Conservation (phyloP, 108 stramenopile species). For the Fragilariopsis cylindrus region DNA sequence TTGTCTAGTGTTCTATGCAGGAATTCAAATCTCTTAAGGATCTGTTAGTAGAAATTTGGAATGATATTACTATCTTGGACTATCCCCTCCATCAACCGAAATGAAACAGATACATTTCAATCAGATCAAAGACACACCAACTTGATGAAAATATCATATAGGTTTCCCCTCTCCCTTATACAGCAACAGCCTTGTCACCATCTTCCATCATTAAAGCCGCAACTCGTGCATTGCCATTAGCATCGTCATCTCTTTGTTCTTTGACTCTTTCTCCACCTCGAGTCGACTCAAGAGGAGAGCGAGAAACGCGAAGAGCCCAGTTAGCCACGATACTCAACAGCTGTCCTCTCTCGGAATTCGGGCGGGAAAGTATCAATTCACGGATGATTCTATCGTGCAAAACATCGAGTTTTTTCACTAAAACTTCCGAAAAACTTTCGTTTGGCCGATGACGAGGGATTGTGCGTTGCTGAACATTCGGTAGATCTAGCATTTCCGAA, state of each 20-base stretch:
- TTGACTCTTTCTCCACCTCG: not conserved
- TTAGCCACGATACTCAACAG: constrained; percentile 34
- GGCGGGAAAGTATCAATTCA: constrained; percentile 17
- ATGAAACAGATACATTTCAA: too few relatives aligned
- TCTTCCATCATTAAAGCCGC: not conserved
- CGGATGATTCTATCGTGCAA: constrained; percentile 33
- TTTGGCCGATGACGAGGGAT: not conserved
- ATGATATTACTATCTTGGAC: too few relatives aligned
- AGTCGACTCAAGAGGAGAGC: constrained; percentile 14
- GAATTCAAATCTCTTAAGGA: too few relatives aligned
- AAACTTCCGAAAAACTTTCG: not conserved
- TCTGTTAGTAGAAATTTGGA: too few relatives aligned
- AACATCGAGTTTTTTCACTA: constrained; percentile 16
- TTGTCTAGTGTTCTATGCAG: too few relatives aligned
- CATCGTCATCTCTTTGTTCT: not conserved
- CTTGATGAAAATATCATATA: too few relatives aligned
- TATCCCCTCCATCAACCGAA: too few relatives aligned
- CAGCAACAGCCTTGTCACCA: constrained; percentile 2
- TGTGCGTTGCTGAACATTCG: not conserved
- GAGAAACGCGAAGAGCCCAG: constrained; percentile 39
- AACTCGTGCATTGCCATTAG: not conserved
- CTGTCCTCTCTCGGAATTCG: constrained; percentile 19
- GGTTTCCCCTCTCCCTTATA: not conserved
- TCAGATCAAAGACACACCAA: too few relatives aligned
- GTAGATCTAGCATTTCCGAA: not conserved